These are phyloP conservation scores for Calendula officinalis DNA, from an alignment of 129 eudicot genomes.

Conservation along the genomic window DNA sequence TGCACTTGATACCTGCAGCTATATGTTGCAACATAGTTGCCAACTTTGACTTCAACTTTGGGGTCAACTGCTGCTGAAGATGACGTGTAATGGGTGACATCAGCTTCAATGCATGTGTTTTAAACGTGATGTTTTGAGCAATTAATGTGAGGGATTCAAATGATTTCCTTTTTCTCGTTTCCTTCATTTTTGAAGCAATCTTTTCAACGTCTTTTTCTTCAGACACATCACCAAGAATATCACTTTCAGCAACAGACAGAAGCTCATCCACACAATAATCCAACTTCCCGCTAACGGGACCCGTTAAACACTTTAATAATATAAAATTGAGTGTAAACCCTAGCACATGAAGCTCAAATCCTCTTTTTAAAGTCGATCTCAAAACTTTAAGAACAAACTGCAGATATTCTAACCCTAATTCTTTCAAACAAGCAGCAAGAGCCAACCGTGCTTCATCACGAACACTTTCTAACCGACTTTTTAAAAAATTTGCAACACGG, in stretches of 20 bases:
- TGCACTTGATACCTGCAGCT: conserved; percentile 70
- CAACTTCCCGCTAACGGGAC: conserved; percentile 46
- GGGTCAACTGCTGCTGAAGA: conserved; percentile 62
- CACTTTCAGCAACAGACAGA: conserved; percentile 61
- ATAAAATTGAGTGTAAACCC: conserved; percentile 83
- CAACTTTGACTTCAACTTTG: conserved; percentile 63
- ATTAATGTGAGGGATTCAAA: conserved; percentile 67
- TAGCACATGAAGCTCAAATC: conserved; percentile 87
- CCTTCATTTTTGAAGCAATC: conserved; percentile 98
- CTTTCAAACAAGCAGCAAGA: conserved; percentile 81
- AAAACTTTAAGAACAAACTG: conserved; percentile 63
- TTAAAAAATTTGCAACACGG: conserved; percentile 74
- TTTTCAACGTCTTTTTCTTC: conserved; percentile 87
- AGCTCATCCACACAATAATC: conserved; percentile 80
- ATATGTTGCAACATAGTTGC: conserved; percentile 72
- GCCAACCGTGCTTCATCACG: conserved; percentile 96
- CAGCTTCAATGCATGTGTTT: conserved; percentile 68
- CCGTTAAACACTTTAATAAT: conserved; percentile 45
- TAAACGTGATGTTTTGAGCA: conserved; percentile 68
- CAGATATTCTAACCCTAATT: conserved; percentile 73
- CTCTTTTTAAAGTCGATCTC: conserved; percentile 70
- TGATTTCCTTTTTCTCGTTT: conserved; percentile 82
- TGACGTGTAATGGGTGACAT: conserved; percentile 59
- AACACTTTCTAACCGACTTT: conserved; percentile 69
- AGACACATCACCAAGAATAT: conserved; percentile 85